These are phyloP conservation scores for Fonsecaea multimorphosa DNA, from an alignment of 2,329 filamentous ascomycete genomes.

Conservation along the genomic window DNA sequence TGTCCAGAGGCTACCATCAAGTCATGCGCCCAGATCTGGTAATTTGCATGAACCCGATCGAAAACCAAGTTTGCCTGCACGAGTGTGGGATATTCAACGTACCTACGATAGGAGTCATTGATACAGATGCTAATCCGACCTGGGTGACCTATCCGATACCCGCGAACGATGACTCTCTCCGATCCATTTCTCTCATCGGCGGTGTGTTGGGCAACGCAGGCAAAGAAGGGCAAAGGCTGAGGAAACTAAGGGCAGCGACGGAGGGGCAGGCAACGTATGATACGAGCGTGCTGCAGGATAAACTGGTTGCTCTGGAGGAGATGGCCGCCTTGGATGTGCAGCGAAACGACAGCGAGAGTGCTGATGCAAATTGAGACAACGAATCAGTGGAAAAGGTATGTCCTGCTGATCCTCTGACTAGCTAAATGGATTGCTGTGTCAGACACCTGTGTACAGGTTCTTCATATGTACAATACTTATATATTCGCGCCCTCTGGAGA, in stretches of 20 bases:
- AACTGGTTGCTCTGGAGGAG: constrained; percentile 33
- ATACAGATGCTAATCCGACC: constrained; percentile 89
- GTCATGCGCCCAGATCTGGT: constrained; percentile 87
- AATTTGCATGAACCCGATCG: constrained; percentile 86
- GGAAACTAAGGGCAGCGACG: constrained; percentile 65
- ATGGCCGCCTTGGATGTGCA: constrained; percentile 33
- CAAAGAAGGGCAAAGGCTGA: constrained; percentile 72
- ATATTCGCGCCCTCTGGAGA: background rate
- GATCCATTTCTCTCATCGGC: constrained; percentile 79
- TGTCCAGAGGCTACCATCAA: constrained; percentile 66
- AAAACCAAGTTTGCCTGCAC: constrained; percentile 88
- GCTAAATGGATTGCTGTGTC: background rate
- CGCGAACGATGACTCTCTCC: constrained; percentile 93
- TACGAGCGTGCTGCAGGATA: constrained; percentile 39
- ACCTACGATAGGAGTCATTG: constrained; percentile 91
- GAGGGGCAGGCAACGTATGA: constrained; percentile 67
- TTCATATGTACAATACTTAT: background rate
- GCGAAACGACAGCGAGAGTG: constrained; percentile 14
- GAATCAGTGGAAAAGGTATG: background rate
- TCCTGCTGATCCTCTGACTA: background rate
- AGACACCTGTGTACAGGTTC: background rate
- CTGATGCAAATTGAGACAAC: background rate
- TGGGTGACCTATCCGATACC: constrained; percentile 97
- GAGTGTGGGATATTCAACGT: constrained; percentile 89
- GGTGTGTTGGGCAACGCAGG: constrained; percentile 86